Evolutionary conservation across 306 rosid genomes (phyloP), one percentile per base, ranked within the genome.

Genomic region (Trifolium subterraneum): DNA sequence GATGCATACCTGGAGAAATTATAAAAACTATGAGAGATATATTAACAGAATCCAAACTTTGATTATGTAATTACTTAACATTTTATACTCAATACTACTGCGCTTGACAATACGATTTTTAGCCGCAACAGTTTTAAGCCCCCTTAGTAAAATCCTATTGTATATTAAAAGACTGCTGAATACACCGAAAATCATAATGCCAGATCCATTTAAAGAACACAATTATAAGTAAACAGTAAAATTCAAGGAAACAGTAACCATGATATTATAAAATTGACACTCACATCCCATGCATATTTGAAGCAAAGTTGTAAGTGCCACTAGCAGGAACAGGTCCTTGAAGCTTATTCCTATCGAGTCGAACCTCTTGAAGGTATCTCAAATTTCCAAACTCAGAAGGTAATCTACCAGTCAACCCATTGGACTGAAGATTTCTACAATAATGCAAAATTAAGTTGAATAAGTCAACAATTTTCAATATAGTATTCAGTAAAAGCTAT

Each of bases 271-370:
- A 73, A 31, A 77, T 42, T 44, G 52, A 51, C 9, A 90, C 99
- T 88, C 87, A 95, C 98, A 79, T 87, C 77, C 85, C 85, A 73
- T 48, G 86, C 70, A 33, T 65, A 65, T 74, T 83, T 68, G 92
- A 63, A 47, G 84, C 58, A 41, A 69, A 51, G 20, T 31, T 76
- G 31, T 75, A 74, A 78, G 55, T 70, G 60, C 80, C 72, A 25
- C 84, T 84, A 54, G 87, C 92, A 56, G 91, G 98, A 88, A 94
- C 31, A 14, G 84, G 56, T 75, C 99, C 99, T 79, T 84, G 97
- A 74, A 94, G 84, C 84, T 75, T 91, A 84, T 94, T 94, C 83
- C 99, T 87, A 83, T 90, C 97, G 78, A 94, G 74, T 82, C 83
- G 71, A 82, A 94, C 89, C 74, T 92, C 96, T 86, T 84, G 69